A percentile compares a stretch with the other conserved stretches of the same genome.
These are phyloP conservation scores for Termitomyces sp. DNA, from an alignment of 768 basidiomycete genomes.

Conservation along the genomic window DNA sequence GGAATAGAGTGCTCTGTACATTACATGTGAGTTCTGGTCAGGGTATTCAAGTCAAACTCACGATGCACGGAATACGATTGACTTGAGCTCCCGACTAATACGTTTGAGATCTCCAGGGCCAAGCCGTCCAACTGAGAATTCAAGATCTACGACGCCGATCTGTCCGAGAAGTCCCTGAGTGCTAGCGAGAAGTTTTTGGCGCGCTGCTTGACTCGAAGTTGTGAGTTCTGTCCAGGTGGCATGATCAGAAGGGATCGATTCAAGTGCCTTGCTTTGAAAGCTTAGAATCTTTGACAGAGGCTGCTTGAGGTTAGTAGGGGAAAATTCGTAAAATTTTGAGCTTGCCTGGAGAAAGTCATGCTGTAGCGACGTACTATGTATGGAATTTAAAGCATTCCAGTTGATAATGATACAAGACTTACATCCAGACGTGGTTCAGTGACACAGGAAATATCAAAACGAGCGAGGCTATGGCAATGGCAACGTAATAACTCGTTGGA, in stretches of 20 bases:
- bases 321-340: neutral
- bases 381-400: neutral
- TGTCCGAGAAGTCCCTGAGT: constrained; percentile 28
- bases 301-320: constrained; percentile 14
- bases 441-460: constrained; percentile 39
- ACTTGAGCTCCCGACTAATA: constrained; percentile 32
- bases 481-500: constrained; percentile 34
- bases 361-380: constrained; percentile 20
- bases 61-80: constrained; percentile 31
- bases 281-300: constrained; percentile 26
- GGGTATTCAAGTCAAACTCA: constrained; percentile 12
- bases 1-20: constrained; percentile 28
- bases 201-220: constrained; percentile 18
- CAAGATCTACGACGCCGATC: constrained; percentile 33
- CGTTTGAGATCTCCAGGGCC: constrained; percentile 36
- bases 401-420: neutral
- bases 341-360: constrained; percentile 25
- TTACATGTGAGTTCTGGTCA: neutral
- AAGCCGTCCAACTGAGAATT: constrained; percentile 36
- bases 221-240: constrained; percentile 24
- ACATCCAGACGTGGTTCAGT: constrained; percentile 37
- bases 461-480: constrained; percentile 31
- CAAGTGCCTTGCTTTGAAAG: constrained; percentile 28
- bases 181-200: constrained; percentile 24
- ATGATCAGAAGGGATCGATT: constrained; percentile 27